phyloP scores from a whole-genome alignment of 495 filamentous ascomycete genomes.

The Oidiodendron maius region DNA sequence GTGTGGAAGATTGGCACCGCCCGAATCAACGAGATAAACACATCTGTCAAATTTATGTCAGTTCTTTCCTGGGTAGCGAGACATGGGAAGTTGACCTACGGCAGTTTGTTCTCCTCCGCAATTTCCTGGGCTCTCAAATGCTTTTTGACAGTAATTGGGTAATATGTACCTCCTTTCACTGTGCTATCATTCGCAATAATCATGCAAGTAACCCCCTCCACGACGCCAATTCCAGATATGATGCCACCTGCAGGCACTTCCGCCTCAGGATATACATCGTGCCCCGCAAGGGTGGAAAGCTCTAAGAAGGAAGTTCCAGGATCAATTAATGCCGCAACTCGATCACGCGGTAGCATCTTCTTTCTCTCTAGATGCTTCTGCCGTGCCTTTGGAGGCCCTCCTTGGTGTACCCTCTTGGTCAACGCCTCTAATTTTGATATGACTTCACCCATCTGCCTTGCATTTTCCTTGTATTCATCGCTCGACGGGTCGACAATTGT shows the following conservation, averaged over 20 bases:
- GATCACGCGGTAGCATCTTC: conserved; percentile 93
- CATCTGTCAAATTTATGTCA: conserved; percentile 44
- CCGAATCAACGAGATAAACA: conserved; percentile 94
- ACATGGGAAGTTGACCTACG: conserved; percentile 31
- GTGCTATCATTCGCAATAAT: conserved; percentile 97
- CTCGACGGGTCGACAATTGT: conserved; percentile 72
- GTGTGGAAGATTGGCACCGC: conserved; percentile 91
- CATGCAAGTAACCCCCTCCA: conserved; percentile 87
- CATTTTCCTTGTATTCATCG: conserved; percentile 77
- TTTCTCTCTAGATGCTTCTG: conserved; percentile 83
- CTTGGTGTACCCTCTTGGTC: conserved; percentile 63
- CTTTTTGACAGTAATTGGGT: conserved; percentile 97
- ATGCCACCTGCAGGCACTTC: conserved; percentile 86
- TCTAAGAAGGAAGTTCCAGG: conserved; percentile 88
- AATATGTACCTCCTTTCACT: conserved; percentile 98
- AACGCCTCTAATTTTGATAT: conserved; percentile 59
- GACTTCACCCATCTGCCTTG: conserved; percentile 67
- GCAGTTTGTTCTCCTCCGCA: conserved; percentile 75
- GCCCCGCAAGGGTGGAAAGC: conserved; percentile 78
- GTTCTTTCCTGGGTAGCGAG: neutral
- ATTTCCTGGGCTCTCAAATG: conserved; percentile 90
- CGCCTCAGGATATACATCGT: conserved; percentile 80
- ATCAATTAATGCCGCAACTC: conserved; percentile 82
- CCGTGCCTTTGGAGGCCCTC: conserved; percentile 76
- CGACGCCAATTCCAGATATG: conserved; percentile 85